Evolutionary conservation across 2,329 filamentous ascomycete species (phyloP), one percentile per base, ranked within the genome.

Genomic region (Dothistroma pini): DNA sequence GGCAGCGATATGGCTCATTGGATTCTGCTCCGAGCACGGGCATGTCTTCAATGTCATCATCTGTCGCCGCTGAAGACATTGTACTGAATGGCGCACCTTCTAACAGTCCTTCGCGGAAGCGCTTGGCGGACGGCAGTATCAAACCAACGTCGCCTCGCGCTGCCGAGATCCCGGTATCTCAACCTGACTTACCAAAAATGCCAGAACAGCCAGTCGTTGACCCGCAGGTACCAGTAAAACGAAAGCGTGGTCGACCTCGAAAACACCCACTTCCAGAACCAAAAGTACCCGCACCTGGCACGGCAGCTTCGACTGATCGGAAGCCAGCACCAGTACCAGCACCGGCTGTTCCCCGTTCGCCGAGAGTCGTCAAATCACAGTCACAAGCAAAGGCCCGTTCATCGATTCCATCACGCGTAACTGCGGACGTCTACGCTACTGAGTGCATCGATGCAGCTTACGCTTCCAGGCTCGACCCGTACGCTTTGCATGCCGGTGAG

Each of bases 401-500:
- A 8, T 96, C 93, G 16, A 93, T 99, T 70, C 93, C 93, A 16
- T 79, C 84, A 58, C 84, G 89, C 63, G 75, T 97, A 51, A 81
- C 89, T 16, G 82, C 86, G 31, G 82, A 85, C 55, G 87, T 93
- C 62, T 97, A 96, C 77, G 93, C 91, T n/a, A 85, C 88, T 66
- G 92, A 99, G 77, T 96, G 92, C 73, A 89, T 96, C 61, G 84
- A 88, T 57, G 93, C 93, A 12, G 95, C 93, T 57, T 91, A 96
- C 75, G 89, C 90, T 9, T 97, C 91, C 47, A 84, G 95, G 60
- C 81, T 99, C 1, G 93, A 93, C 66, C 93, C 95, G 0, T 97
- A 95, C 75, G 87, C 89, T 11, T 79, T 99, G 44, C 92, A 97
- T 75, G 83, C 85, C 29, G 88, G 90, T 64, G 95, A 99, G 75